Base-by-base conservation (phyloP, 805 yeast species). In the Ogataea henricii region DNA sequence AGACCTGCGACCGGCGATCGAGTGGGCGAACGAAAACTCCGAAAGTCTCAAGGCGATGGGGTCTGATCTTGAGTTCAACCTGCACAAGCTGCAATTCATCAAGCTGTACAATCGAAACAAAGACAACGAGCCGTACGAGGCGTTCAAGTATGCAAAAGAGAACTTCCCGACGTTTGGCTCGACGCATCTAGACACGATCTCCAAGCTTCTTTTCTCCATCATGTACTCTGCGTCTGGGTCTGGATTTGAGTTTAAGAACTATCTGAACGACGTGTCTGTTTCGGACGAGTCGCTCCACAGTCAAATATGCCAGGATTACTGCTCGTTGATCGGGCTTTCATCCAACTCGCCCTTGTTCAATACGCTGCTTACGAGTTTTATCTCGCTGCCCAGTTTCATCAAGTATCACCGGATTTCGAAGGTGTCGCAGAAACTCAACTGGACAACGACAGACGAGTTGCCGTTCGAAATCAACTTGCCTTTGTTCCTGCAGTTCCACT, bases 391-490 rank as follows among this genome's bases (percentile, higher is more conserved):
- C 17, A 70, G 63, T 40, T 73, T 80, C 43, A 66, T 76, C 40
- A 82, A 81, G 57, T 76, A 76, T 53, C 71, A 74, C 38, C 66
- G 65, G 33, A 64, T 77, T 27, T 43, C 51, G 29, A 72, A 68
- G 65, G 61, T 59, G 38, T 54, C 63, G 12, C 66, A 66, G 6
- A 65, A 63, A 30, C 63, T 79, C 2, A 78, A 74, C 44, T 82
- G 87, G 87, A 72, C 82, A 1, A 72, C 83, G 0, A 62, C 66
- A 26, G 72, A 79, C 56, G 89, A 85, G 62, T 60, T 84, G 14
- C 87, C 88, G 3, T 81, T 82, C 44, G 86, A 79, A 52, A 75
- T 82, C 17, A 71, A 71, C 25, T 64, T 84, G 17, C 89, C 90
- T 1, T 62, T 64, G 0, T 65, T 65, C 20, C 62, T 82, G 41